A percentile compares a stretch with the other conserved stretches of the same genome.
phyloP scores from a whole-genome alignment of 179 eudicot genomes.

The Corrigiola litoralis region DNA sequence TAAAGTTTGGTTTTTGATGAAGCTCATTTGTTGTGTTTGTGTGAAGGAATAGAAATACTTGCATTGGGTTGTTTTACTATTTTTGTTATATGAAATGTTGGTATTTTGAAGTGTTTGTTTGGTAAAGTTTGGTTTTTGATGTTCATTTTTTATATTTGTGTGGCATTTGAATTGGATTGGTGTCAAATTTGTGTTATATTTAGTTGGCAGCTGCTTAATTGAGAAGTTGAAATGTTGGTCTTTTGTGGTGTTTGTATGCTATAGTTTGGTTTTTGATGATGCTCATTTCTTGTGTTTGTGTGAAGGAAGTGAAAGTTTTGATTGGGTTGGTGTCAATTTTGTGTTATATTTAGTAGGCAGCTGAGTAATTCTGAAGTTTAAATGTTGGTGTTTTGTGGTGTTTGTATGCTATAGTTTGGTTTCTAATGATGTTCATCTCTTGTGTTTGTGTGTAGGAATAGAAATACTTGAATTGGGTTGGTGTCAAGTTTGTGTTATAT shows the following conservation, averaged over 20 bases:
- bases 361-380: neutral
- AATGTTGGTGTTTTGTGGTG: neutral
- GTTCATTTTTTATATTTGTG: neutral
- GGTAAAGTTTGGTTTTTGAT: constrained; percentile 2
- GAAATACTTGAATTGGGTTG: neutral
- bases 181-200: neutral
- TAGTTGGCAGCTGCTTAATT: neutral
- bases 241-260: neutral
- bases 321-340: neutral
- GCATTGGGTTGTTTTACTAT: no score
- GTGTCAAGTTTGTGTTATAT: neutral
- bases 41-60: no score
- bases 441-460: neutral
- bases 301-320: neutral
- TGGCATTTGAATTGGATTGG: neutral
- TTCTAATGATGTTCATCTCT: neutral
- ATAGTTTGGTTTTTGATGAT: constrained; percentile 7
- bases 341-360: neutral
- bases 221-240: neutral
- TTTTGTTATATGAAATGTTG: no score
- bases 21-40: neutral
- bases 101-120: neutral
- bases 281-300: neutral
- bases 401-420: neutral
- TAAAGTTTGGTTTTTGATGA: constrained; percentile 2